Evolutionary conservation across 2,329 filamentous ascomycete species (phyloP), one percentile per base, ranked within the genome.

Genomic region (Trichoderma harzianum): DNA sequence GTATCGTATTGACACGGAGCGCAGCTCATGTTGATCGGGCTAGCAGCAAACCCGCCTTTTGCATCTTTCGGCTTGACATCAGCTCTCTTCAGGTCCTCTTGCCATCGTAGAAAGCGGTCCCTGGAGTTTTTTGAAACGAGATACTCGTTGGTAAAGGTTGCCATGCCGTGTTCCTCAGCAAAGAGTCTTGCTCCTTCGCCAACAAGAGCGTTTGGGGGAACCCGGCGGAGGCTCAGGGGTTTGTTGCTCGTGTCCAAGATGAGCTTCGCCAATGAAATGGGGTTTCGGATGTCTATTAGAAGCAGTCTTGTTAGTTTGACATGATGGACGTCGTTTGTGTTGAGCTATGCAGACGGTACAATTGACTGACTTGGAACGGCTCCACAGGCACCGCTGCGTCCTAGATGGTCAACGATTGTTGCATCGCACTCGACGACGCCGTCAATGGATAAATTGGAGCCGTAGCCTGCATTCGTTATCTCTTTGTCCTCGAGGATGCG

Each of bases 391-490:
- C 96, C 96, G 80, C 95, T 98, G 74, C 94, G 90, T 55, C 97
- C 96, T 65, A 91, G 85, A 79, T 98, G 93, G 78, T 99, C 95
- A 53, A 99, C 92, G 69, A 99, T 89, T 0, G 94, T 95, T 70
- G 96, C 96, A 84, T 99, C 96, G 76, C 95, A 97, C 80, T 99
- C 96, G 14, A 98, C 96, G 1, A 90, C 89, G 1, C 96, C 96
- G 76, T 98, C 92, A 74, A 97, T 93, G 58, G 93, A 91, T 28
- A 99, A 85, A 77, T 99, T 99, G 82, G 96, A 99, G 61, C 97
- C 96, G 79, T 93, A 98, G 0, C 96, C 96, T 47, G 95, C 93
- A 80, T 99, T 99, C 43, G 97, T 99, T 75, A 99, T 97, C 77
- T 98, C 94, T 71, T 92, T 91, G 79, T 99, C 93, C 82, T 99